A percentile compares a stretch with the other conserved stretches of the same genome.
Evolutionary conservation across 2,329 filamentous ascomycete genomes (phyloP).

Genomic region (Aureobasidium vineae): DNA sequence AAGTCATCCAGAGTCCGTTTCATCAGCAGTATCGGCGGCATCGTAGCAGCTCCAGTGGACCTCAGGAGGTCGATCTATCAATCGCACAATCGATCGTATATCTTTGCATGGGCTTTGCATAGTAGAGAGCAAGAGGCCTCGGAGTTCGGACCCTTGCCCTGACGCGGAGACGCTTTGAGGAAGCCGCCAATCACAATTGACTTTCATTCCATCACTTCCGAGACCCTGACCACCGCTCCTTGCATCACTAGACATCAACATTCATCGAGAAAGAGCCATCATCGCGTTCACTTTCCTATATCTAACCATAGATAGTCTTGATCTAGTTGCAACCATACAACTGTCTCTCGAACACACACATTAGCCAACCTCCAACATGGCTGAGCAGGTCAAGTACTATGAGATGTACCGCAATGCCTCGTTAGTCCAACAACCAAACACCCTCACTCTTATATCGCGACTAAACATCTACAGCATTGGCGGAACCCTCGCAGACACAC

Average conservation of each 20-base stretch:
- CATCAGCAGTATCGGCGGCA: constrained; percentile 16
- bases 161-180: not conserved
- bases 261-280: not conserved
- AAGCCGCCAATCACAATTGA: not conserved
- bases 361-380: constrained; percentile 43
- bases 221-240: not conserved
- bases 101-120: not conserved
- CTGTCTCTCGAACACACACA: not conserved
- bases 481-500: constrained; percentile 87
- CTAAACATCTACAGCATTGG: constrained; percentile 67
- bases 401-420: constrained; percentile 98
- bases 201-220: constrained; percentile 15
- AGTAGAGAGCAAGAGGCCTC: not conserved
- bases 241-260: not conserved
- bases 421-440: constrained; percentile 53
- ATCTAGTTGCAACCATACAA: not conserved
- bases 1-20: constrained; percentile 1
- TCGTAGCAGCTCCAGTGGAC: not conserved
- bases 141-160: not conserved
- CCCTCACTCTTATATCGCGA: constrained; percentile 27
- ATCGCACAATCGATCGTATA: not conserved
- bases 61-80: not conserved
- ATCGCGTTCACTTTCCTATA: not conserved
- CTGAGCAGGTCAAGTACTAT: constrained; percentile 62
- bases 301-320: not conserved